Base-by-base conservation (phyloP, 257 asterid species). In the Solanum etuberosum region DNA sequence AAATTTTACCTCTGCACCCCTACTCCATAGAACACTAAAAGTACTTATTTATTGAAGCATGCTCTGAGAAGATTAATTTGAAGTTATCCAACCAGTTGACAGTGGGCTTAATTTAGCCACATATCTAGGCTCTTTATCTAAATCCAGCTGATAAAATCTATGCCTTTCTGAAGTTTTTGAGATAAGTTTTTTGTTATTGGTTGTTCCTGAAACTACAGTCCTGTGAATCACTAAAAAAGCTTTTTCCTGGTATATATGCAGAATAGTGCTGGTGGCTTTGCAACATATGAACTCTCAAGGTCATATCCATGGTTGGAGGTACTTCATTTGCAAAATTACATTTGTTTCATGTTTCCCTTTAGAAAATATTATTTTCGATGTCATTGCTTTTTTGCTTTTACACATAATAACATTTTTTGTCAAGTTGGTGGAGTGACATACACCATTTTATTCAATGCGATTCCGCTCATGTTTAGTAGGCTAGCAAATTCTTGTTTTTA, bases 241-340 rank as follows among this genome's bases (percentile, higher is more conserved):
- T 88, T 67, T 91, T 89, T 85, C 88, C 84, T 90, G 89, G 74
- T 88, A 84, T 88, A 73, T 88, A 89, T 88, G 88, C 98, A 97
- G 99, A 97, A 97, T 82, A 81, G 77, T 34, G 94, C 81, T 70
- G 99, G 99, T 61, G 98, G 99, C 86, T 93, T 94, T 89, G 99
- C 99, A 88, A 95, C 99, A 46, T 96, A 97, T 91, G 99, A 97
- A 90, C 95, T 97, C 91, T 94, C 99, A 88, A 92, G 99, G 91
- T 97, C 99, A 88, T 97, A 97, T 92, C 92, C 98, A 85, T 97
- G 99, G 99, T 91, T 97, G 92, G 99, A 97, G 99, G 99, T 97
- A 92, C 73, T 74, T 77, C 84, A 72, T 71, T 86, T 59, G 46
- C 82, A 43, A 78, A 42, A 48, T 34, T 70, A 43, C 38, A 86